phyloP scores from a whole-genome alignment of 345 rosid species.

The Bruguiera sexangula region DNA sequence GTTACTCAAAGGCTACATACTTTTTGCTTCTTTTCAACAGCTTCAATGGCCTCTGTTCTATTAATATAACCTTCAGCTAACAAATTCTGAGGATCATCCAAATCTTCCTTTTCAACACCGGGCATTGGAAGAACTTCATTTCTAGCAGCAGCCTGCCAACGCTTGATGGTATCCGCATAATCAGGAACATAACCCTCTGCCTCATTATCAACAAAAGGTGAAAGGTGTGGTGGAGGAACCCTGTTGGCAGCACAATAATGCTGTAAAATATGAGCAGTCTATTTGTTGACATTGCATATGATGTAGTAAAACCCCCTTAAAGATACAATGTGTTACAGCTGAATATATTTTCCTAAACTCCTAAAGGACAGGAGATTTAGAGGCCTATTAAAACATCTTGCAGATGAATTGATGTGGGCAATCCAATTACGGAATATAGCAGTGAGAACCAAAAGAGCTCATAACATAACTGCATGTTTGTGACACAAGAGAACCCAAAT shows the following conservation, averaged over 20 bases:
- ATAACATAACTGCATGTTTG: too few species aligned
- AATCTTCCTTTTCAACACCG: constrained; percentile 65
- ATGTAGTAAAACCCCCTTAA: too few species aligned
- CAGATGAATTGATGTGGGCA: too few species aligned
- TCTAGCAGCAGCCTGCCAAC: constrained; percentile 73
- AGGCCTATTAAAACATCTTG: too few species aligned
- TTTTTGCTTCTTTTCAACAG: constrained; percentile 58
- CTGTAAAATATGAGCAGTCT: too few species aligned
- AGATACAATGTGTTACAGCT: too few species aligned
- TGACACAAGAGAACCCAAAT: background rate
- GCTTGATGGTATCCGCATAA: constrained; percentile 72
- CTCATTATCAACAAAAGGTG: constrained; percentile 87
- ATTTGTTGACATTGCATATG: too few species aligned
- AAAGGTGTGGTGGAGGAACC: constrained; percentile 82
- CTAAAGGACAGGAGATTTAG: too few species aligned
- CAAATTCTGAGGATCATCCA: constrained; percentile 70
- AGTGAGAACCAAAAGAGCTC: too few species aligned
- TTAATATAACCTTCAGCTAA: constrained; percentile 64
- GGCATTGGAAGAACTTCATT: constrained; percentile 82
- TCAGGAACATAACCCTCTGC: constrained; percentile 91
- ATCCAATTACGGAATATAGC: too few species aligned
- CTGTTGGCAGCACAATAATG: constrained; percentile 30
- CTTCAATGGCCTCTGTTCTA: constrained; percentile 77
- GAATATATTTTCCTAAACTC: too few species aligned
- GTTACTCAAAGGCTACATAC: constrained; percentile 24